Percentiles rank a stretch among this genome's conserved stretches.
Conservation (phyloP, 2,329 filamentous ascomycete species). For the Ophiostoma montium region DNA sequence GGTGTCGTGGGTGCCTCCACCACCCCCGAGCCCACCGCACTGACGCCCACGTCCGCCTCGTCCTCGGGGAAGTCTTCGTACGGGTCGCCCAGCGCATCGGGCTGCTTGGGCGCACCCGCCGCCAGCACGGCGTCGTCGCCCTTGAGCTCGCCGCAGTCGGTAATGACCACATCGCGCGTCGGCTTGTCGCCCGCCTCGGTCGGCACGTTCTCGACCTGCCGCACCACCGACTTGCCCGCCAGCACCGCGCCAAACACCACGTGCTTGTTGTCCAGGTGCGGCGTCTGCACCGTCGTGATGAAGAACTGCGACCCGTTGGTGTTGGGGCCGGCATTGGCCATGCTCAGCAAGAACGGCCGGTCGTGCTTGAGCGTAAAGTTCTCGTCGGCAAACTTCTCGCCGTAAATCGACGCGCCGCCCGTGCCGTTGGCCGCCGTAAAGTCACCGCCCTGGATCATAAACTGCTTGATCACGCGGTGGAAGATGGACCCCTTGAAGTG, state of each 20-base stretch:
- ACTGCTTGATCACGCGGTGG: constrained; percentile 95
- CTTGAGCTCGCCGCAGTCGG: constrained; percentile 73
- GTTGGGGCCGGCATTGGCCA: constrained; percentile 91
- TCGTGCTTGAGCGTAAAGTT: constrained; percentile 89
- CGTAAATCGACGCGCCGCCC: constrained; percentile 93
- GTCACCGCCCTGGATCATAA: constrained; percentile 98
- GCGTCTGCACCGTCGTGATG: constrained; percentile 87
- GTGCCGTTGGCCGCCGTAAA: constrained; percentile 93
- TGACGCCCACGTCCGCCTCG: constrained; percentile 29
- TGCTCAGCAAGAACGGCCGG: constrained; percentile 83
- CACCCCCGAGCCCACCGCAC: constrained; percentile 16
- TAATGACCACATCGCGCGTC: constrained; percentile 54
- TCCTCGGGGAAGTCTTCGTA: constrained; percentile 97
- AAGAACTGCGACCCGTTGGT: constrained; percentile 99
- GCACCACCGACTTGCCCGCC: constrained; percentile 79
- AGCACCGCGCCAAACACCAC: constrained; percentile 94
- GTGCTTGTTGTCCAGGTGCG: constrained; percentile 85
- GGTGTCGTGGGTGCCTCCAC: background rate
- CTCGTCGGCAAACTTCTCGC: constrained; percentile 93
- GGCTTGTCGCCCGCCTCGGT: constrained; percentile 71
- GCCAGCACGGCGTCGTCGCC: constrained; percentile 50
- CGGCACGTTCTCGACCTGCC: constrained; percentile 73
- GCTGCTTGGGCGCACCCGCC: constrained; percentile 46
- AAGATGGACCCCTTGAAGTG: constrained; percentile 89
- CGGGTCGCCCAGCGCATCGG: constrained; percentile 73